Base-by-base conservation (phyloP, 2,329 filamentous ascomycete genomes). In the Dothideomycetes sp. region DNA sequence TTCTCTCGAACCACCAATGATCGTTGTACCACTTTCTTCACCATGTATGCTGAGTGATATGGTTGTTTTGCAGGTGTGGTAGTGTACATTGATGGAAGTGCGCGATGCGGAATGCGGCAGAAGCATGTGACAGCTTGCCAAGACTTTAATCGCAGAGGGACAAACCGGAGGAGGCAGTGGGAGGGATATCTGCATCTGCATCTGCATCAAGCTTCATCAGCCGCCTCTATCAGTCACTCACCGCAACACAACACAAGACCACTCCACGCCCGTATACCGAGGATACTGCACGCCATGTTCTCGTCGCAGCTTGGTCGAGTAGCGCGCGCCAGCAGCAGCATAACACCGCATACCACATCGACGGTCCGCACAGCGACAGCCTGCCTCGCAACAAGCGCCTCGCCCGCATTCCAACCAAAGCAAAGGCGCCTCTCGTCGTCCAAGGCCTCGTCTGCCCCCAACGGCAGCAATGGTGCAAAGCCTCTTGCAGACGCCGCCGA, bases 361-460 rank as follows among this genome's bases (percentile, higher is more conserved):
- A 22, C 34, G 9, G 8, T 5, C 30, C 15, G 11, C 32, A 44
- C 46, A 19, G 47, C 47, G 30, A 42, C 47, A 40, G 17, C 45
- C 32, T 43, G 45, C 34, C 60, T 27, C 7, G 22, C 22, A 7
- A 27, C 12, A 7, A 27, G 12, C 22, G 22, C 22, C 22, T 7
- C 22, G 22, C 22, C 44, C 40, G 53, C 44, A 36, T 57, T 56
- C 33, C 55, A 55, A 19, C 45, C 52, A 32, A 68, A 70, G 52
- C 66, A 70, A 48, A 63, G 68, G 42, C 65, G 69, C 49, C 58
- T 63, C 32, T 70, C 65, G 15, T 67, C 63, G 34, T 70, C 68
- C 38, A 72, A 70, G 52, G 58, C 67, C 16, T 68, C 65, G 44
- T 65, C 62, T 49, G 64, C 66, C 5, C 64, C 66, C 16, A 54